Evolutionary conservation across 2,329 filamentous ascomycete genomes (phyloP), one percentile per base, ranked within the genome.

Genomic region (Septoria linicola): DNA sequence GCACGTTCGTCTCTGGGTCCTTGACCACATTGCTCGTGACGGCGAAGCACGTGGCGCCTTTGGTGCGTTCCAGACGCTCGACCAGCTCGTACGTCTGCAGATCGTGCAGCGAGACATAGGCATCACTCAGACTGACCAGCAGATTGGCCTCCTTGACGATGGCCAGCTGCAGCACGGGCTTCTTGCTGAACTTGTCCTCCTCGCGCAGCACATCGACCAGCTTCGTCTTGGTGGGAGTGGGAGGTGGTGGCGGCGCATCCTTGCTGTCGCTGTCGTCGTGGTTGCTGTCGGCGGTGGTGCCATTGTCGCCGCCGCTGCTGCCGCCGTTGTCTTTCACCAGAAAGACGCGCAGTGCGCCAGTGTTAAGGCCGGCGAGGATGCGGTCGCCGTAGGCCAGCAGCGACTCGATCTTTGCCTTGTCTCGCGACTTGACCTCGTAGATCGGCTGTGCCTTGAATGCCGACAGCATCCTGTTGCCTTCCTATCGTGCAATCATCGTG

Each of bases 321-420:
- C 47, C 43, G 25, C 35, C 23, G 40, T 67, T 61, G 61, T 93
- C 88, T 71, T 95, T 96, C 59, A 97, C 79, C 54, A 92, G 86
- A 75, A 96, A 97, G 67, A 99, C 84, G 58, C 91, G 87, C 53
- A 99, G 80, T 54, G 82, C 84, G 63, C 93, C 93, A 32, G 87
- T 95, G 72, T 89, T 96, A 58, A 99, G 79, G 49, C 93, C 93
- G 52, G 96, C 90, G 48, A 99, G 81, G 30, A 99, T 80, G 57
- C 91, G 84, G 69, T 99, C 93, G 67, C 91, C 90, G 73, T 96
- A 89, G 55, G 92, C 89, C 41, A 97, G 80, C 61, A 99, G 89
- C 42, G 89, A 93, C 74, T 99, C 93, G 73, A 99, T 96, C 78
- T 87, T 93, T 60, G 89, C 95, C 78, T 95, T 96, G 82, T 97